Evolutionary conservation across 371 early-diverging fungal species (phyloP).

Genomic region (Apophysomyces variabilis): DNA sequence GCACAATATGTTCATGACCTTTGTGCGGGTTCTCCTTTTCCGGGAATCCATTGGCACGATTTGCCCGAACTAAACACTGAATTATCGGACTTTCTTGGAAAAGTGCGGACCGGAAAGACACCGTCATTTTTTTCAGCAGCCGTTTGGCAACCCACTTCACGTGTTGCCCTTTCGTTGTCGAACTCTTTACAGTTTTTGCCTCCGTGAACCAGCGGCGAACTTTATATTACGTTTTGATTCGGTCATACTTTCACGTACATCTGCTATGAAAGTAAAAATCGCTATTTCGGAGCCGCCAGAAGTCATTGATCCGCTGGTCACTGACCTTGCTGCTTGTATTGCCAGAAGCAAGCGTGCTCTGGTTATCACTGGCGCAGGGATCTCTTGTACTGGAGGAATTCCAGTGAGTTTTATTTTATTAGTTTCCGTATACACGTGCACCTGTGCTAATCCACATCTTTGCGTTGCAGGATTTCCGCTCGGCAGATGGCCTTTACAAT

Average conservation of each 20-base stretch:
- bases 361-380: conserved; percentile 92
- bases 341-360: conserved; percentile 73
- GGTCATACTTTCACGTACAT: neutral
- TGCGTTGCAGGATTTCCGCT: conserved; percentile 78
- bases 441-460: neutral
- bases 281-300: conserved; percentile 44
- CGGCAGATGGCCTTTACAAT: conserved; percentile 77
- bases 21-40: neutral
- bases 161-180: neutral
- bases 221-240: neutral
- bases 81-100: too few species aligned
- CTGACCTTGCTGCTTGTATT: conserved; percentile 57
- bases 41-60: too few species aligned
- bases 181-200: neutral
- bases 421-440: neutral
- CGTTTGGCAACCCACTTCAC: too few species aligned
- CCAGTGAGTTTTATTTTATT: conserved; percentile 58
- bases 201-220: conserved; percentile 11
- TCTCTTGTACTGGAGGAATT: conserved; percentile 90
- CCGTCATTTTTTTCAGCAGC: too few species aligned
- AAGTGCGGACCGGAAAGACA: too few species aligned
- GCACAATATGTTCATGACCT: neutral
- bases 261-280: conserved; percentile 35
- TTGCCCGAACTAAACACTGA: too few species aligned
- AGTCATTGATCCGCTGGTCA: conserved; percentile 47